Percentiles rank a stretch among this genome's conserved stretches.
phyloP scores from a whole-genome alignment of 805 yeast species.

The Debaryomyces maramus region DNA sequence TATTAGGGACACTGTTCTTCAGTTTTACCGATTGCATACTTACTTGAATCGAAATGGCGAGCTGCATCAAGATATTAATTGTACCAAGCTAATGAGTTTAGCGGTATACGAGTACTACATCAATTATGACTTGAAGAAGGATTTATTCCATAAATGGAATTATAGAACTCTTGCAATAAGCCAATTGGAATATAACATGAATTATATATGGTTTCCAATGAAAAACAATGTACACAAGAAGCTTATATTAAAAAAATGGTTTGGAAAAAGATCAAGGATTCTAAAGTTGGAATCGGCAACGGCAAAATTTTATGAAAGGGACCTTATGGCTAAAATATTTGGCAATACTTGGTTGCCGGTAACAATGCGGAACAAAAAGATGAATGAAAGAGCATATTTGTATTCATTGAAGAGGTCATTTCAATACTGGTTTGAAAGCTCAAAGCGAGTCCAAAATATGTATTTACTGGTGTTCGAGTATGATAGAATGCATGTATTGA shows the following conservation, averaged over 20 bases:
- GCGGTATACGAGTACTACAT: conserved; percentile 10
- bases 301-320: conserved; percentile 10
- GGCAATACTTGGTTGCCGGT: conserved; percentile 9
- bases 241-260: conserved; percentile 12
- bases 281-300: conserved; percentile 13
- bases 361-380: conserved; percentile 7
- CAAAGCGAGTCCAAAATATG: not conserved
- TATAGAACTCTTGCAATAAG: conserved; percentile 7
- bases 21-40: conserved; percentile 24
- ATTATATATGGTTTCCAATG: conserved; percentile 4
- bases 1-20: conserved; percentile 21
- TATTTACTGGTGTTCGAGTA: not conserved
- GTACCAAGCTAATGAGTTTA: conserved; percentile 32
- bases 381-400: not conserved
- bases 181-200: conserved; percentile 9
- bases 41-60: conserved; percentile 13
- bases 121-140: not conserved
- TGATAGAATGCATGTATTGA: not conserved
- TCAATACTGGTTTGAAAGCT: not conserved
- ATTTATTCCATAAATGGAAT: conserved; percentile 21
- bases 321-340: conserved; percentile 10
- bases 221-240: not conserved
- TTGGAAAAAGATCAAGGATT: conserved; percentile 6
- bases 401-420: not conserved
- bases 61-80: conserved; percentile 6